These are phyloP conservation scores for Pholiota adiposa DNA, from an alignment of 1,284 basidiomycete species.

Conservation along the genomic window DNA sequence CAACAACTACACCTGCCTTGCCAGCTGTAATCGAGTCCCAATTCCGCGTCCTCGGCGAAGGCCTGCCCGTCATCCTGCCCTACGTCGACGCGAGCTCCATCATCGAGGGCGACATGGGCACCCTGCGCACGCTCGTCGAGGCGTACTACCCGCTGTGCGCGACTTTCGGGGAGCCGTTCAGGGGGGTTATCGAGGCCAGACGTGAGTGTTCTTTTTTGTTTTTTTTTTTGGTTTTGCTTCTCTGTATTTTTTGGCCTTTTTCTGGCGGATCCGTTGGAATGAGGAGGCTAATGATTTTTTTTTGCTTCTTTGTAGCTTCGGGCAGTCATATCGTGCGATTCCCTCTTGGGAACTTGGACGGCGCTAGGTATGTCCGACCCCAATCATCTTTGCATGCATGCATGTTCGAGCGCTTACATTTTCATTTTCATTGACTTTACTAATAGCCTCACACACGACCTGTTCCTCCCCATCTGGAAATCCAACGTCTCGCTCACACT, in stretches of 20 bases:
- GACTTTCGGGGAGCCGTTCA: constrained; percentile 66
- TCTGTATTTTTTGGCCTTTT: no score
- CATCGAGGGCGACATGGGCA: constrained; percentile 59
- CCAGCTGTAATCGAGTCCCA: constrained; percentile 49
- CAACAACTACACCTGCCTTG: no score
- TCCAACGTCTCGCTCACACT: constrained; percentile 83
- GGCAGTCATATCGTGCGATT: constrained; percentile 82
- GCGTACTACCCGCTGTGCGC: constrained; percentile 79
- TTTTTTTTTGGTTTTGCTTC: no score
- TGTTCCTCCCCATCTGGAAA: constrained; percentile 90
- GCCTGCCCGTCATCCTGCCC: constrained; percentile 81
- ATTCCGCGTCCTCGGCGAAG: constrained; percentile 86
- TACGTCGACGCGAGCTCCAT: constrained; percentile 73
- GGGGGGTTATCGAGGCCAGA: constrained; percentile 48
- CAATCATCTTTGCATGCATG: neutral
- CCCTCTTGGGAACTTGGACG: constrained; percentile 54
- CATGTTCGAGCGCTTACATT: constrained; percentile 6
- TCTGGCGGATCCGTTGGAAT: no score
- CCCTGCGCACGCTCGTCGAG: constrained; percentile 71
- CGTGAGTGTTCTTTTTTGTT: constrained; percentile 41
- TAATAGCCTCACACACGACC: constrained; percentile 73
- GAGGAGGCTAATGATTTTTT: constrained; percentile 5
- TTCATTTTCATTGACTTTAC: no score
- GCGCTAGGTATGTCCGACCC: constrained; percentile 52
- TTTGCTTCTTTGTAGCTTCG: constrained; percentile 41